Evolutionary conservation across 139 green algal species (phyloP), one percentile per base, ranked within the genome.

Genomic region (Nannochloris sp.): DNA sequence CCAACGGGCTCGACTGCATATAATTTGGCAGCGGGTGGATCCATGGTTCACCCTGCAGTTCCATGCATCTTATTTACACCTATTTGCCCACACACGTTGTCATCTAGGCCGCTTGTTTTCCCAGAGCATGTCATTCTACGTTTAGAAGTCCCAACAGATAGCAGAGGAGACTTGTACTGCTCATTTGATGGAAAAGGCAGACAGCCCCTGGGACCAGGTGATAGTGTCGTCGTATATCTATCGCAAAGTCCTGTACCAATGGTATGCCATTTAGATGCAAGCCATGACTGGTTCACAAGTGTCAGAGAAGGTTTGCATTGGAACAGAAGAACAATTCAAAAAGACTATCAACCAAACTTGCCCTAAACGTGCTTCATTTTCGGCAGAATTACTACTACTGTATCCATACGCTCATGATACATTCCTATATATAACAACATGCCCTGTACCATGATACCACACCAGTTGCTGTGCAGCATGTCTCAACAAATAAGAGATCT

Each of bases 1-100:
- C 87, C 91, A 40, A 95, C 90, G 0, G 91, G 90, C 30, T 89
- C 76, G 55, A 97, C 91, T 3, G 91, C 91, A 20, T 97, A 97
- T 81, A 88, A 79, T 57, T 74, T 96, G 49, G 89, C 91, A 37
- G 87, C 87, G 25, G 87, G 87, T 1, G 68, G 61, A 25, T 48
- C 36, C 58, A 67, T 67, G 58, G 26, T 73, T 12, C 66, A 67
- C 30, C 66, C 66, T 14, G 63, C 43, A 1, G 77, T 86, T 36
- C 73, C 69, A 13, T 67, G 71, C 59, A 75, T 84, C 16, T 56
- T 87, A 10, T 85, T 84, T 73, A 85, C 76, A 23, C 85, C 86
- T 44, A 86, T 89, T 63, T 90, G 84, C 63, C 77, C 85, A 13
- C 86, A 90, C 67, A 86, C 79, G 3, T 74, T 92, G 11, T 82